Evolutionary conservation across 805 yeast species (phyloP).

Genomic region (Wickerhamiella hasegawae): DNA sequence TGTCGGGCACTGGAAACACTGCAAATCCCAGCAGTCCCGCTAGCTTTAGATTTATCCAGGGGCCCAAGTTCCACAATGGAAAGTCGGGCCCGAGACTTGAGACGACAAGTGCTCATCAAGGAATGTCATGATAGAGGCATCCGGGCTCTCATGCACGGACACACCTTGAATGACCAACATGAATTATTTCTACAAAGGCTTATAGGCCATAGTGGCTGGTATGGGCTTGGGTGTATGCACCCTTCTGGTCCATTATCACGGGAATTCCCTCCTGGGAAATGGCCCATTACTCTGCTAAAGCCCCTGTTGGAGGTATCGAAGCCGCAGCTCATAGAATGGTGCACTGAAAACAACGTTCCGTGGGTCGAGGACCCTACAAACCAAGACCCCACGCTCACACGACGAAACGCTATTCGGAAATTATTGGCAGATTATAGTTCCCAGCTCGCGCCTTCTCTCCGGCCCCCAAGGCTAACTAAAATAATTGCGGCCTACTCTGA

Average conservation of each 20-base stretch:
- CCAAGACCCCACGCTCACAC: slow-evolving; percentile 34
- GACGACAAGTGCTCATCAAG: slow-evolving; percentile 31
- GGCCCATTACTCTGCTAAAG: slow-evolving; percentile 24
- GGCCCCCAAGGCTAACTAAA: no score
- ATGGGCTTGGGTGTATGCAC: slow-evolving; percentile 46
- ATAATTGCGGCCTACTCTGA: no score
- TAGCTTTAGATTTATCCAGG: slow-evolving; percentile 16
- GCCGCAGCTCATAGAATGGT: slow-evolving; percentile 29
- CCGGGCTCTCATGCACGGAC: slow-evolving; percentile 39
- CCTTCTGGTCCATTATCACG: slow-evolving; percentile 5
- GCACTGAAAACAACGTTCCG: slow-evolving; percentile 24
- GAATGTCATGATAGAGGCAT: slow-evolving; percentile 26
- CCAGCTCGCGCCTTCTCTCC: no score
- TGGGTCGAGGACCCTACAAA: slow-evolving; percentile 71
- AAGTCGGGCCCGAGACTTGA: slow-evolving; percentile 37
- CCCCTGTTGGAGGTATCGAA: slow-evolving; percentile 40
- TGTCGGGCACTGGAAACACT: slow-evolving; percentile 11
- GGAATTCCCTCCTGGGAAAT: slow-evolving; percentile 3
- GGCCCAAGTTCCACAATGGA: slow-evolving; percentile 29
- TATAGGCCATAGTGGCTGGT: slow-evolving; percentile 27
- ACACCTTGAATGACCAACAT: slow-evolving; percentile 53
- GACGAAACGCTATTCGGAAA: slow-evolving; percentile 45
- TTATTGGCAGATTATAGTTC: no score
- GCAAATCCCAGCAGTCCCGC: slow-evolving; percentile 22
- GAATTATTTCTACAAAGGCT: slow-evolving; percentile 53